These are phyloP conservation scores for Linum usitatissimum DNA, from an alignment of 345 rosid species.

Conservation along the genomic window DNA sequence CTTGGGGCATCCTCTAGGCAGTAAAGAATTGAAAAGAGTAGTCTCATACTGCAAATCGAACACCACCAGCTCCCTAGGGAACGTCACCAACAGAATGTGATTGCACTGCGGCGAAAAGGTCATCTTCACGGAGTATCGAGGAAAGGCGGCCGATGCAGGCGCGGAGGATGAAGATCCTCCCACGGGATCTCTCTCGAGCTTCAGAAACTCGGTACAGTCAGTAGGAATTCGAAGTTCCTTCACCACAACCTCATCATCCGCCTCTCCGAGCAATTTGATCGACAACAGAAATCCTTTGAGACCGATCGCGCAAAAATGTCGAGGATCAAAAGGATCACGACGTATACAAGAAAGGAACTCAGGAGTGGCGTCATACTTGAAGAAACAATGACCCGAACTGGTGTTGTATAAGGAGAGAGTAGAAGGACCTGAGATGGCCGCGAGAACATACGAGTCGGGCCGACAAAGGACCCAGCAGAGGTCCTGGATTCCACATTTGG, in stretches of 20 bases:
- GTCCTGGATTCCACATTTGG: constrained; percentile 77
- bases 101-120: constrained; percentile 78
- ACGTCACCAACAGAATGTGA: constrained; percentile 62
- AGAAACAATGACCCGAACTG: constrained; percentile 37
- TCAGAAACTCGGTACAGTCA: constrained; percentile 49
- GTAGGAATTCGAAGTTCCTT: constrained; percentile 50
- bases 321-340: constrained; percentile 79
- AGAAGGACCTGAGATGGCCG: constrained; percentile 67
- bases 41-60: constrained; percentile 84
- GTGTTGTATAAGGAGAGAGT: constrained; percentile 44
- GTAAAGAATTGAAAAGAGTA: constrained; percentile 37
- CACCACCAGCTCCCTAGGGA: constrained; percentile 81
- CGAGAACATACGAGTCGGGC: constrained; percentile 45
- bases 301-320: constrained; percentile 71
- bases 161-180: constrained; percentile 30
- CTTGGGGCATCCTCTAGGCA: constrained; percentile 84
- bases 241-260: constrained; percentile 51
- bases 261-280: constrained; percentile 57
- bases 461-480: constrained; percentile 68
- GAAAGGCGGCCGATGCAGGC: constrained; percentile 71
- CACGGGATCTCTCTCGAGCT: constrained; percentile 54
- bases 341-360: constrained; percentile 74
- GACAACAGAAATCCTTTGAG: constrained; percentile 69
- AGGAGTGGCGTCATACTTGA: constrained; percentile 71
- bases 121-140: constrained; percentile 51